A percentile compares a stretch with the other conserved stretches of the same genome.
Evolutionary conservation across 208 protist species (phyloP).

Genomic region (Trypanosoma melophagium): DNA sequence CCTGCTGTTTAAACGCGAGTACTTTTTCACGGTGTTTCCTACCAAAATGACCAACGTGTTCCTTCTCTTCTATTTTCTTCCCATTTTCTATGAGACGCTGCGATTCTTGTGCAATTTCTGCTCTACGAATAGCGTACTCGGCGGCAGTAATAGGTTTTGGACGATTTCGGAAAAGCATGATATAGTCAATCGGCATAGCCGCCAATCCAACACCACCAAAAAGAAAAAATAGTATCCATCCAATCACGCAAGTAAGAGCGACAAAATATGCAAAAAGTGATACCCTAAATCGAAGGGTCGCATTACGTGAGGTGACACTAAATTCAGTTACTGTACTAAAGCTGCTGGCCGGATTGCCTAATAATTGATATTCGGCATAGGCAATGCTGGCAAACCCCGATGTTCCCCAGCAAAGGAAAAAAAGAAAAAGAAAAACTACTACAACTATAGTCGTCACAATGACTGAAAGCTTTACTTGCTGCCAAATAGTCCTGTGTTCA

Average conservation of each 20-base stretch:
- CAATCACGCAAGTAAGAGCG: slow-evolving; percentile 55
- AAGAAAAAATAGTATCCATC: slow-evolving; percentile 86
- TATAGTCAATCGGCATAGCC: slow-evolving; percentile 86
- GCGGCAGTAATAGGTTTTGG: slow-evolving; percentile 73
- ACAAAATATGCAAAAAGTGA: slow-evolving; percentile 70
- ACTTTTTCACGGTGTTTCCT: slow-evolving; percentile 54
- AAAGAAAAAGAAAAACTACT: slow-evolving; percentile 31
- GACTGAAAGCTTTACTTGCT: slow-evolving; percentile 30
- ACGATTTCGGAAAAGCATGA: slow-evolving; percentile 62
- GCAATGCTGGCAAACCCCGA: slow-evolving; percentile 26
- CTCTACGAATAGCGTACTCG: slow-evolving; percentile 68
- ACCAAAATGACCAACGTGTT: slow-evolving; percentile 28
- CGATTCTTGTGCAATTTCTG: slow-evolving; percentile 67
- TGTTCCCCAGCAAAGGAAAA: slow-evolving; percentile 27
- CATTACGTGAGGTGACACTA: slow-evolving; percentile 19
- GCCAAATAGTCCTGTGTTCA: slow-evolving; percentile 34
- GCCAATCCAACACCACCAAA: slow-evolving; percentile 93
- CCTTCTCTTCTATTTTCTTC: slow-evolving; percentile 49
- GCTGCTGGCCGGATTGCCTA: background rate
- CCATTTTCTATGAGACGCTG: slow-evolving; percentile 64
- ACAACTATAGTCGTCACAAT: slow-evolving; percentile 34
- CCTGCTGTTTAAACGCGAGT: slow-evolving; percentile 64
- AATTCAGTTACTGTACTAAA: slow-evolving; percentile 20
- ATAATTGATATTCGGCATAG: slow-evolving; percentile 18
- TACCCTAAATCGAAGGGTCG: slow-evolving; percentile 27